phyloP scores from a whole-genome alignment of 2,329 filamentous ascomycete species.

The Allantophomopsis cytisporea region DNA sequence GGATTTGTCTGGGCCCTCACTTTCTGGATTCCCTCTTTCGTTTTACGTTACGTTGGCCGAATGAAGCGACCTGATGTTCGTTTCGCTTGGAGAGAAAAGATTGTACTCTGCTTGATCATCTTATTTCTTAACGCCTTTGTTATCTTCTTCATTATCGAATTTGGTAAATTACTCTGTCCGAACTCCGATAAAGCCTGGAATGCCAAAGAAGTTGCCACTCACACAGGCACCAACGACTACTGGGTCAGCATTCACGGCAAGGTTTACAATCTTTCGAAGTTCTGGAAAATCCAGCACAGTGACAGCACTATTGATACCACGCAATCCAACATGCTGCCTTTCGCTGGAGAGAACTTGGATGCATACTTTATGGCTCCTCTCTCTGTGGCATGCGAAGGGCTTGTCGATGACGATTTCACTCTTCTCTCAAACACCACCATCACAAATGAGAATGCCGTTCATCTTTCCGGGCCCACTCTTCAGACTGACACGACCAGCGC shows the following conservation, averaged over 20 bases:
- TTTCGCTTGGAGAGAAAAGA: constrained; percentile 93
- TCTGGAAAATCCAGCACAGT: constrained; percentile 76
- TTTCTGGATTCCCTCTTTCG: constrained; percentile 85
- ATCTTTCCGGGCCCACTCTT: constrained; percentile 52
- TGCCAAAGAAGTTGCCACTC: constrained; percentile 50
- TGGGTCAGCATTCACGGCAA: constrained; percentile 79
- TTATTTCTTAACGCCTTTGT: constrained; percentile 66
- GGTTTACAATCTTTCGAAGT: constrained; percentile 86
- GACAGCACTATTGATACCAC: constrained; percentile 51
- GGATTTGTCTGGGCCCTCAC: constrained; percentile 73
- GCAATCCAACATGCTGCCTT: constrained; percentile 54
- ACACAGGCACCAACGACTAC: constrained; percentile 63
- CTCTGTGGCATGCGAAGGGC: constrained; percentile 55
- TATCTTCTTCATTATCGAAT: constrained; percentile 84
- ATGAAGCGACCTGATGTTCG: constrained; percentile 97
- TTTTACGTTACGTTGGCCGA: constrained; percentile 68
- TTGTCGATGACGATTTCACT: constrained; percentile 47
- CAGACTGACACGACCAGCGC: constrained; percentile 40
- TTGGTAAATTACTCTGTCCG: constrained; percentile 77
- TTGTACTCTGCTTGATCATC: constrained; percentile 73
- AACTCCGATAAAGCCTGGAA: constrained; percentile 88
- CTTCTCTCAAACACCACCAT: constrained; percentile 55
- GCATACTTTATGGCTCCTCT: constrained; percentile 78
- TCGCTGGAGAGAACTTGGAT: constrained; percentile 69
- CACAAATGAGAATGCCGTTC: constrained; percentile 36